Base-by-base conservation (phyloP, 2,329 filamentous ascomycete genomes). In the Dactylellina cionopaga region DNA sequence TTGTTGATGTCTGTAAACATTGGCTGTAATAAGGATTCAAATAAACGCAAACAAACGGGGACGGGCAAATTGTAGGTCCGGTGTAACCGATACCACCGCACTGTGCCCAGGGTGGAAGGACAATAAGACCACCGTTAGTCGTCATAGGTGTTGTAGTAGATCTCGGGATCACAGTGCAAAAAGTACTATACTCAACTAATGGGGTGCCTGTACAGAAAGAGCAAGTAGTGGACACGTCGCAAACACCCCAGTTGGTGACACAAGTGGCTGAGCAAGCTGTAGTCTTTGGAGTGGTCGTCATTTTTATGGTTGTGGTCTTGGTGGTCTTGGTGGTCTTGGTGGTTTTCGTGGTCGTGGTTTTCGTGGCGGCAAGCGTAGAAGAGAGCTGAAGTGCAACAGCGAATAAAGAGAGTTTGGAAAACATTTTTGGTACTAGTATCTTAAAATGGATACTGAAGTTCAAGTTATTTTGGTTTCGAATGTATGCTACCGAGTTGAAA, bases 101-200 rank as follows among this genome's bases (percentile, higher is more conserved):
- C 29, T 62, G 56, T 2, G 31, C 56, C 19, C 24, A 62, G 58
- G 56, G 31, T 27, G 76, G 77, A 5, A 49, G 39, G 5, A 54
- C 47, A 44, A 44, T 24, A 44, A 19, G 41, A 44, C 41, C 41
- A 22, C 41, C 17, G 11, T 39, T 27, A 3, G 59, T 63, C 5
- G 46, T 62, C 9, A 51, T 17, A n/a, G 56, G 17, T 11, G 56
- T 15, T 19, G 56, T 46, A 5, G 56, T 44, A 44, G 41, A 22
- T n/a, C 41, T 44, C 41, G 41, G 41, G 41, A 44, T 22, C 41
- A 44, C 41, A 24, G 41, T 44, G 17, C 41, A 44, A 44, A 44
- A 44, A 44, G 41, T 44, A 19, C 41, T 44, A 19, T 19, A 22
- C 19, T 44, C 41, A 19, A 44, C 19, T 22, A 44, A n/a, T 44